Conservation (phyloP, 2,329 filamentous ascomycete genomes). For the Botrytis byssoidea region DNA sequence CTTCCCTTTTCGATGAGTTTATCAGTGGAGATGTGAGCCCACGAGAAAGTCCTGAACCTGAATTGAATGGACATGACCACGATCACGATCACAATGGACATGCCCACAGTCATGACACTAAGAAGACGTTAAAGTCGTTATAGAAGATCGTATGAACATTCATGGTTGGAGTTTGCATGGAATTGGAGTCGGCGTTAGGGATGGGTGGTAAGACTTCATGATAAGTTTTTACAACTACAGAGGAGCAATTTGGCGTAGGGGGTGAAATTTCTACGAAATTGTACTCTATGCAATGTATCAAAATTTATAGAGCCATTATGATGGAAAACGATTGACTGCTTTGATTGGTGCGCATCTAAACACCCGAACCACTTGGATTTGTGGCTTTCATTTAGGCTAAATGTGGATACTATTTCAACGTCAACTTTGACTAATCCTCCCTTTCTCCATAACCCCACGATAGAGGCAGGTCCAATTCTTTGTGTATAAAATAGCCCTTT, state of each 20-base stretch:
- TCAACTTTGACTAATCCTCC: constrained; percentile 18
- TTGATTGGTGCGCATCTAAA: constrained; percentile 30
- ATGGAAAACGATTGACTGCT: constrained; percentile 6
- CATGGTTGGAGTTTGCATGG: constrained; percentile 24
- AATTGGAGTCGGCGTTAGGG: constrained; percentile 21
- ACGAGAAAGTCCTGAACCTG: constrained; percentile 58
- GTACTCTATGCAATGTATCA: constrained; percentile 17
- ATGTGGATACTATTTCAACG: constrained; percentile 18
- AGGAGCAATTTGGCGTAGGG: constrained; percentile 19
- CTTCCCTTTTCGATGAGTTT: constrained; percentile 74
- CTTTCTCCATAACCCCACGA: constrained; percentile 20
- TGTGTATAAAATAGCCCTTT: neutral
- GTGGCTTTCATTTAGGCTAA: constrained; percentile 21
- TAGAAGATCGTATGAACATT: constrained; percentile 30
- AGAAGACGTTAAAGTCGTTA: constrained; percentile 36
- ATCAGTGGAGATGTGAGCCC: constrained; percentile 63
- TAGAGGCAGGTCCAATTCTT: constrained; percentile 4
- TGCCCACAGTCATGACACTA: constrained; percentile 36
- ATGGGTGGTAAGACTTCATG: neutral
- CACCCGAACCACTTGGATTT: neutral
- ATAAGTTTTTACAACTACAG: neutral
- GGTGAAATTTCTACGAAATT: neutral
- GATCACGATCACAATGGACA: constrained; percentile 46
- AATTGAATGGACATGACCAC: constrained; percentile 48
- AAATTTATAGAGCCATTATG: constrained; percentile 8